Evolutionary conservation across 192 early-diverging fungal genomes (phyloP).

Genomic region (Linnemannia zychae): DNA sequence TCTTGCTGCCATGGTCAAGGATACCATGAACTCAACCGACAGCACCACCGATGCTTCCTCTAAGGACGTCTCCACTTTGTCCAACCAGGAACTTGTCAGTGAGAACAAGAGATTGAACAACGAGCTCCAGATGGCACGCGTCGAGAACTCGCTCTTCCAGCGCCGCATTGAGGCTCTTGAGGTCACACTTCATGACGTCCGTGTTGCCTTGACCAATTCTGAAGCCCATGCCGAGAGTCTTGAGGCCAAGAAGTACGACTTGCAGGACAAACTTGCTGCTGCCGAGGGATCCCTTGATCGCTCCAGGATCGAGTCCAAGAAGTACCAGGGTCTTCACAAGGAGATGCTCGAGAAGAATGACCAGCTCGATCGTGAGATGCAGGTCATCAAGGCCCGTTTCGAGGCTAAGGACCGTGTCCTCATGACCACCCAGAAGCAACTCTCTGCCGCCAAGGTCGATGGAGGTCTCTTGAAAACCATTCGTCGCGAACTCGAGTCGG

Average conservation of each 20-base stretch:
- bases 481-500: conserved; percentile 50
- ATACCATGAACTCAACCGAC: conserved; percentile 29
- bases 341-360: conserved; percentile 54
- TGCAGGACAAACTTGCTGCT: conserved; percentile 52
- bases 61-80: conserved; percentile 23
- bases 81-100: conserved; percentile 39
- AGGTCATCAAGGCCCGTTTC: conserved; percentile 49
- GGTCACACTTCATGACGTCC: conserved; percentile 52
- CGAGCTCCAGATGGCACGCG: conserved; percentile 49
- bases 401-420: conserved; percentile 56
- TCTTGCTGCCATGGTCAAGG: conserved; percentile 53
- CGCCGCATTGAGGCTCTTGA: conserved; percentile 51
- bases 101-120: conserved; percentile 42
- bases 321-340: conserved; percentile 54
- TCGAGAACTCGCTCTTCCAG: conserved; percentile 50
- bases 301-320: conserved; percentile 45
- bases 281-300: conserved; percentile 45
- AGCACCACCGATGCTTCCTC: conserved; percentile 13
- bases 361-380: conserved; percentile 44
- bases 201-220: conserved; percentile 50
- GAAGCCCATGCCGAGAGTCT: conserved; percentile 54
- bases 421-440: conserved; percentile 50
- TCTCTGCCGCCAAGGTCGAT: conserved; percentile 48
- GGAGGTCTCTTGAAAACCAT: conserved; percentile 51
- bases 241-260: conserved; percentile 55